Conservation (phyloP, 495 filamentous ascomycete genomes). For the Ascobolus immersus region DNA sequence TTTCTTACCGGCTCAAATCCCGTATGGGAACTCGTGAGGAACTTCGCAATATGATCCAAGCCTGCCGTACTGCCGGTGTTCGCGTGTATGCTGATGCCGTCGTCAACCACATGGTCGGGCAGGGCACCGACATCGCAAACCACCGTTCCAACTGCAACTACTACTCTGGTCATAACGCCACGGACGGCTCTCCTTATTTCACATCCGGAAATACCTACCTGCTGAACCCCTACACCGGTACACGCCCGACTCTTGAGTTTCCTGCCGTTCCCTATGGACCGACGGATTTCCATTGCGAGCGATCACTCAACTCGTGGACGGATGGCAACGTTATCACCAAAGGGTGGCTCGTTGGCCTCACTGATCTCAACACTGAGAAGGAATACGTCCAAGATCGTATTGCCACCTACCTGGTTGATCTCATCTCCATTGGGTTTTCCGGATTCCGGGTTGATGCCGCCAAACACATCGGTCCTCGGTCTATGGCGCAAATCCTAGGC, state of each 20-base stretch:
- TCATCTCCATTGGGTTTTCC: slow-evolving; percentile 16
- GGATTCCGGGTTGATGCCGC: slow-evolving; percentile 17
- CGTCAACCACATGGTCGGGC: slow-evolving; percentile 15
- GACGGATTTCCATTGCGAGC: slow-evolving; percentile 17
- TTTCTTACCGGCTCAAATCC: slow-evolving; percentile 14
- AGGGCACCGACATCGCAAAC: slow-evolving; percentile 16
- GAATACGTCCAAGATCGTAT: slow-evolving; percentile 17
- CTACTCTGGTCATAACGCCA: slow-evolving; percentile 16
- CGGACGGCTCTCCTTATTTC: slow-evolving; percentile 16
- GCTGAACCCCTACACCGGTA: slow-evolving; percentile 15
- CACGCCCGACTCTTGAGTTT: slow-evolving; percentile 15
- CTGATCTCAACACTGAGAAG: slow-evolving; percentile 17
- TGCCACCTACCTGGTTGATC: slow-evolving; percentile 15
- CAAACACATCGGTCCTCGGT: slow-evolving; percentile 15
- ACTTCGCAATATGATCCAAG: slow-evolving; percentile 16
- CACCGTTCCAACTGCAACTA: slow-evolving; percentile 11
- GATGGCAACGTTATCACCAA: slow-evolving; percentile 16
- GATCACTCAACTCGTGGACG: slow-evolving; percentile 11
- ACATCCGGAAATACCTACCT: slow-evolving; percentile 16
- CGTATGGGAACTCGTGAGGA: slow-evolving; percentile 15
- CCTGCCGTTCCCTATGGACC: slow-evolving; percentile 17
- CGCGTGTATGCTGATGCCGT: slow-evolving; percentile 17
- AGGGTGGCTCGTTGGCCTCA: slow-evolving; percentile 15
- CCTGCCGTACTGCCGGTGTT: slow-evolving; percentile 15
- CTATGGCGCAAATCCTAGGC: slow-evolving; percentile 11